Conservation (phyloP, 202 grass and related monocot genomes). For the Zizania palustris region DNA sequence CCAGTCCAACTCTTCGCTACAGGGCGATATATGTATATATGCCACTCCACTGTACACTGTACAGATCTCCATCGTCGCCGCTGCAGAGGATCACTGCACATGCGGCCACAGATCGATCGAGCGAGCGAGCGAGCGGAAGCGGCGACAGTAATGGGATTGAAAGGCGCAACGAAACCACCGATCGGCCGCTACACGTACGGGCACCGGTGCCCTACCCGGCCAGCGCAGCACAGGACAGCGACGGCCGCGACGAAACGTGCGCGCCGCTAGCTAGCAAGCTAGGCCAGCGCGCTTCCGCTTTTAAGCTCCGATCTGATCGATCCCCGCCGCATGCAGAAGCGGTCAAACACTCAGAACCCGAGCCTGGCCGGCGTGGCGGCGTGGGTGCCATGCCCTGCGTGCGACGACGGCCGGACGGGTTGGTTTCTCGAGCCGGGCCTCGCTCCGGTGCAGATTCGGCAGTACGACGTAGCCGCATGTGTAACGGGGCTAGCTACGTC, state of each 20-base stretch:
- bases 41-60: neutral
- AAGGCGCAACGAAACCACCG: conserved; percentile 33
- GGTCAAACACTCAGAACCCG: neutral
- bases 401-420: neutral
- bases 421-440: neutral
- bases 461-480: too few species aligned
- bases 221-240: too few species aligned
- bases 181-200: neutral
- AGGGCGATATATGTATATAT: neutral
- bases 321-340: neutral
- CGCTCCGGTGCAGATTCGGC: neutral
- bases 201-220: too few species aligned
- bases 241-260: too few species aligned
- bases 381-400: conserved; percentile 11
- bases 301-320: neutral
- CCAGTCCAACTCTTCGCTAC: neutral
- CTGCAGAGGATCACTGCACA: neutral
- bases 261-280: too few species aligned
- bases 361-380: neutral
- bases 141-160: conserved; percentile 18
- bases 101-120: neutral
- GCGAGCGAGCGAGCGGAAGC: too few species aligned
- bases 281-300: too few species aligned
- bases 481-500: neutral
- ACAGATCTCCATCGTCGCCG: conserved; percentile 7